Evolutionary conservation across 192 early-diverging fungal species (phyloP).

Genomic region (Backusella mclennaniae): DNA sequence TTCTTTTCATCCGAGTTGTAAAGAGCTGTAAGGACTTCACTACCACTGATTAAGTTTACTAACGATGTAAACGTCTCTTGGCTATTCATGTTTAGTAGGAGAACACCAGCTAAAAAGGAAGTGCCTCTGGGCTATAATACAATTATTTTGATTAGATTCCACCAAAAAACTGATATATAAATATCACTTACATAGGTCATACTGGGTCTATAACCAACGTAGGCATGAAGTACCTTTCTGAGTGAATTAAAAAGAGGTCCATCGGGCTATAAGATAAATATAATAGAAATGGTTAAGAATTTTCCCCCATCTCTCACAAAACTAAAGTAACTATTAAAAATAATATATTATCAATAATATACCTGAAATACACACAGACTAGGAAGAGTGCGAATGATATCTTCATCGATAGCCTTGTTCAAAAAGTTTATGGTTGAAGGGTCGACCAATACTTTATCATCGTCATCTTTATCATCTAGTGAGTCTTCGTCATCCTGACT

Average conservation of each 20-base stretch:
- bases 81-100: slow-evolving; percentile 38
- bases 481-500: slow-evolving; percentile 6
- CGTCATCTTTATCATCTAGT: slow-evolving; percentile 10
- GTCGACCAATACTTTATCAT: slow-evolving; percentile 7
- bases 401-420: slow-evolving; percentile 35
- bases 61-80: slow-evolving; percentile 30
- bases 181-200: slow-evolving; percentile 31
- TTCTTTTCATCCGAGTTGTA: slow-evolving; percentile 32
- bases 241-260: slow-evolving; percentile 35
- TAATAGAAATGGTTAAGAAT: not conserved
- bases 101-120: slow-evolving; percentile 41
- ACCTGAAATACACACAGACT: slow-evolving; percentile 42
- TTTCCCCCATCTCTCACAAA: not conserved
- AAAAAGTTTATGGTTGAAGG: slow-evolving; percentile 15
- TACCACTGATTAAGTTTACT: slow-evolving; percentile 32
- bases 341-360: not conserved
- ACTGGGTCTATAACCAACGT: slow-evolving; percentile 33
- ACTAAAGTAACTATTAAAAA: not conserved
- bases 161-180: not conserved
- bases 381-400: slow-evolving; percentile 36
- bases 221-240: slow-evolving; percentile 38
- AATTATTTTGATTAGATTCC: not conserved
- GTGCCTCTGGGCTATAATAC: slow-evolving; percentile 30
- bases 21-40: slow-evolving; percentile 32
- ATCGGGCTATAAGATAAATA: slow-evolving; percentile 25